Base-by-base conservation (phyloP, 805 yeast genomes). In the Yamadazyma sp. region DNA sequence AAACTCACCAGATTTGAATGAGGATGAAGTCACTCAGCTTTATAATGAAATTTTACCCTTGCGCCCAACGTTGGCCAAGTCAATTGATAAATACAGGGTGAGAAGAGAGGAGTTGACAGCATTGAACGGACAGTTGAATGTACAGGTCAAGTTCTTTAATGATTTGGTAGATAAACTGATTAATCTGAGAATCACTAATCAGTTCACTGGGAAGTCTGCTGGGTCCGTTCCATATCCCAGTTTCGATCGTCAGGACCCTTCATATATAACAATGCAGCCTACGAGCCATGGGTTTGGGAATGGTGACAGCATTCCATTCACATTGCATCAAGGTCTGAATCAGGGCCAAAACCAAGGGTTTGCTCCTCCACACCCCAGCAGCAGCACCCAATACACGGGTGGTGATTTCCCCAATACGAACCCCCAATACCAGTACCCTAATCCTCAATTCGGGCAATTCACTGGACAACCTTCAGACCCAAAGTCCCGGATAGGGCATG, bases 71-170 rank as follows among this genome's bases (percentile, higher is more conserved):
- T 68, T 93, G 43, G 86, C 86, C 11, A 77, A 77, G 51, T 64
- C 81, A 50, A 78, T 93, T 45, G 96, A 87, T 40, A 78, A 85
- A 57, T 84, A 87, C 58, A 74, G 87, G 24, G 73, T 77, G 30
- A 77, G 87, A 52, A 79, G 84, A 54, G 85, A 89, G 49, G 97
- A 91, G 45, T 65, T 91, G 42, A 66, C 80, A 44, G 77, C 77
- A 14, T 67, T 91, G 49, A 83, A 87, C 52, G 75, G 76, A 44
- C 84, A 85, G 45, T 71, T 91, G 39, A 77, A 77, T 40, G 70
- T 70, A 32, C 93, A 95, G 12, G 77, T 84, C 36, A 69, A 74
- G 28, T 62, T 74, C 7, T 93, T 88, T 58, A 86, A 85, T 52
- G 74, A 76, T 31, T 60, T 88, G 35, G 70, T 84, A 63, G 86